Conservation (phyloP, 768 basidiomycete genomes). For the Russula sp. region DNA sequence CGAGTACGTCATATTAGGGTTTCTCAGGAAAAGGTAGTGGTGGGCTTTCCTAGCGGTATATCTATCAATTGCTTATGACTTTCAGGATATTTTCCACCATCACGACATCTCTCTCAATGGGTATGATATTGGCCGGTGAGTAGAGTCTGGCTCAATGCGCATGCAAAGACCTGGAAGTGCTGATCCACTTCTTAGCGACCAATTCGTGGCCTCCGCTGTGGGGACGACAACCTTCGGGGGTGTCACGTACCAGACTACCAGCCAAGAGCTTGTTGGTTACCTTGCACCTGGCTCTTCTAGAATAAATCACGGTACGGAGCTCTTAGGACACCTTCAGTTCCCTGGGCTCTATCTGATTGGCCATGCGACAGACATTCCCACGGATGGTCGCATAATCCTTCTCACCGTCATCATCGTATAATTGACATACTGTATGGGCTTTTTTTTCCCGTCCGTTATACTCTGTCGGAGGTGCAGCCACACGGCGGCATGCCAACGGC, state of each 20-base stretch:
- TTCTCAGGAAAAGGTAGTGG: slow-evolving; percentile 40
- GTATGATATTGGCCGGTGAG: slow-evolving; percentile 44
- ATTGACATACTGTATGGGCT: no score
- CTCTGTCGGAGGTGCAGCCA: no score
- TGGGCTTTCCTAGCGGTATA: neutral
- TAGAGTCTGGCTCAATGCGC: neutral
- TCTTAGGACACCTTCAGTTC: no score
- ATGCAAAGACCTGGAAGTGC: neutral
- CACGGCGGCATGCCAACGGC: no score
- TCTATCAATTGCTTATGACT: neutral
- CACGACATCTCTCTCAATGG: slow-evolving; percentile 45
- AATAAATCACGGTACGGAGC: slow-evolving; percentile 41
- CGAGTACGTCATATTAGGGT: slow-evolving; percentile 30
- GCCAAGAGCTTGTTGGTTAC: slow-evolving; percentile 43
- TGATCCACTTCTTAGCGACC: slow-evolving; percentile 30
- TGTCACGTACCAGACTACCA: slow-evolving; percentile 42
- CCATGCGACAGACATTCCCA: slow-evolving; percentile 47
- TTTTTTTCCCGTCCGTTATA: no score
- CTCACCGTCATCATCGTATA: slow-evolving; percentile 40
- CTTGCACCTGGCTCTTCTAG: slow-evolving; percentile 44
- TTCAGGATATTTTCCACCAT: slow-evolving; percentile 29
- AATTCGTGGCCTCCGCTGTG: slow-evolving; percentile 35
- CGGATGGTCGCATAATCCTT: slow-evolving; percentile 47
- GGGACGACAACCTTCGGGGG: slow-evolving; percentile 38
- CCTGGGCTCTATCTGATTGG: neutral